Base-by-base conservation (phyloP, 192 early-diverging fungal genomes). In the Pilaira anomala region DNA sequence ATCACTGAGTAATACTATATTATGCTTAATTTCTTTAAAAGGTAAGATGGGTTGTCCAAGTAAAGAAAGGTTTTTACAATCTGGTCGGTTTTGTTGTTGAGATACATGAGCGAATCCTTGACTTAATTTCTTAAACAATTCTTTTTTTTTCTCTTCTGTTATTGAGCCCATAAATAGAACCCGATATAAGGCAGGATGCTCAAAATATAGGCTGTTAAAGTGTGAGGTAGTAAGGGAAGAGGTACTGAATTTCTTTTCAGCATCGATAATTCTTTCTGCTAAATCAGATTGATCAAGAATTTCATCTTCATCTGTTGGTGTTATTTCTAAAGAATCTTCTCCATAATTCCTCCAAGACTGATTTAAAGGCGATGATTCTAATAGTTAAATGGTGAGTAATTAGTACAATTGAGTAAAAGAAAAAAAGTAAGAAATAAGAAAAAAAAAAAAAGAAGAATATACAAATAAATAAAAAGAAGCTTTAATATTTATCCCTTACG, bases 81-180 rank as follows among this genome's bases (percentile, higher is more conserved):
- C 56, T 40, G 25, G 26, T 22, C 2, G 36, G 14, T 8, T 21
- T 24, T 39, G n/a, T 9, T 26, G 8, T 49, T 9, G 30, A 29
- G 69, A 44, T 3, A 52, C 60, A 48, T 62, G 51, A 7, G 55
- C 58, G 12, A 75, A 29, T 3, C 67, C 63, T 21, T 63, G 57
- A 4, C 50, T 48, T 29, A 75, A 25, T 48, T 75, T 75, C 11
- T 62, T 69, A 9, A 69, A 50, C 3, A 75, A 39, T 13, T 48
- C 40, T 11, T 61, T 58, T 14, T 69, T 75, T 11, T 66, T 62
- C 24, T 54, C 39, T 11, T 50, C 51, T 7, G 59, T 57, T 22
- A 60, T 58, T 2, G 51, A 50, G 5, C 73, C 73, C 21, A 75
- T 21, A 33, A 62, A 75, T 21, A 75, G n/a, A 0, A 70, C 60